Percentiles rank a stretch among this genome's conserved stretches.
Evolutionary conservation across 2,329 filamentous ascomycete species (phyloP).

Genomic region (Claviceps paspali): DNA sequence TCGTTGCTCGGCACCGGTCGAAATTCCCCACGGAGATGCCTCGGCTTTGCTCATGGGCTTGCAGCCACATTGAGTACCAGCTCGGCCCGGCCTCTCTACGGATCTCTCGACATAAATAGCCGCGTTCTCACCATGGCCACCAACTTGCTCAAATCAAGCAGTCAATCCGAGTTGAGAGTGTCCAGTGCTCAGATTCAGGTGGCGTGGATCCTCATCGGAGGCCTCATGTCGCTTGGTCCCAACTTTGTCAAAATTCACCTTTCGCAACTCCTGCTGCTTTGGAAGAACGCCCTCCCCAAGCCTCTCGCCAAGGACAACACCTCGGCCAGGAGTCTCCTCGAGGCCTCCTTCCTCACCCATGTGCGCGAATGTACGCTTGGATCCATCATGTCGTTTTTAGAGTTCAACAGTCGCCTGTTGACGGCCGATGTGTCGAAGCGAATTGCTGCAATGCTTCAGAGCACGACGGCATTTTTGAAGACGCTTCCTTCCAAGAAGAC

Average conservation of each 20-base stretch:
- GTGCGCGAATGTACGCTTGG: slow-evolving; percentile 89
- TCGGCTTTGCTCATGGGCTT: slow-evolving; percentile 83
- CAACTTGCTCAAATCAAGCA: slow-evolving; percentile 78
- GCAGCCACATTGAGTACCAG: slow-evolving; percentile 85
- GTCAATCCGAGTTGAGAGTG: slow-evolving; percentile 76
- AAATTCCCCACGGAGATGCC: slow-evolving; percentile 67
- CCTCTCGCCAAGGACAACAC: slow-evolving; percentile 88
- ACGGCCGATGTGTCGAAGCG: slow-evolving; percentile 90
- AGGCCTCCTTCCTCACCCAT: slow-evolving; percentile 85
- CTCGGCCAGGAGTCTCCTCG: slow-evolving; percentile 65
- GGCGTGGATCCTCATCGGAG: slow-evolving; percentile 92
- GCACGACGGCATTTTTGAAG: slow-evolving; percentile 79
- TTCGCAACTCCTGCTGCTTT: slow-evolving; percentile 79
- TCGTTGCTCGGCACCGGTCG: slow-evolving; percentile 59
- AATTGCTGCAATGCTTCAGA: slow-evolving; percentile 87
- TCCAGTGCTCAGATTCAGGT: slow-evolving; percentile 95
- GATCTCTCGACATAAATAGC: slow-evolving; percentile 90
- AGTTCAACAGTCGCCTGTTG: slow-evolving; percentile 81
- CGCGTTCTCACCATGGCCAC: slow-evolving; percentile 84
- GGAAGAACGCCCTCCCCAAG: slow-evolving; percentile 94
- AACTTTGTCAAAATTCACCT: slow-evolving; percentile 99
- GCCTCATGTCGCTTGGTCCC: slow-evolving; percentile 87
- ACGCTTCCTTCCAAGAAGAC: slow-evolving; percentile 71
- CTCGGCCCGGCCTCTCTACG: slow-evolving; percentile 74
- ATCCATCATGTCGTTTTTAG: slow-evolving; percentile 79